Evolutionary conservation across 306 rosid genomes (phyloP), one percentile per base, ranked within the genome.

Genomic region (Prunus armeniaca): DNA sequence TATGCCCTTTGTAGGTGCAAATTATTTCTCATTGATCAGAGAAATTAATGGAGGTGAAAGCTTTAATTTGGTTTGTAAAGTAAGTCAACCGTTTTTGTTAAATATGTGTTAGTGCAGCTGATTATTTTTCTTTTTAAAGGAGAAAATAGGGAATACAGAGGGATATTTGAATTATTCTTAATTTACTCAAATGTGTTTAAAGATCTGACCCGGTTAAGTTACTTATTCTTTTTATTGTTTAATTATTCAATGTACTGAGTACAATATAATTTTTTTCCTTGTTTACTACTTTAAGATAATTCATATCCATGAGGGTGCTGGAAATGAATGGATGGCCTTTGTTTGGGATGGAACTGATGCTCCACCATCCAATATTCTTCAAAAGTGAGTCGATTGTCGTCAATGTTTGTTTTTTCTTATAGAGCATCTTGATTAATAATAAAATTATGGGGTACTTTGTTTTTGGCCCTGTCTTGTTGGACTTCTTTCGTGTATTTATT

Each of bases 271-370:
- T 51, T 15, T 32, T 49, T 66, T 65, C 58, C 61, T 66, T 83
- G 69, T 68, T 67, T 78, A 73, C 19, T 73, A 34, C 32, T 47
- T 73, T 32, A 71, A 94, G 98, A 68, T 92, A 81, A 72, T 92
- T 71, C 82, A 89, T 80, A 76, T 74, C 75, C 66, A 72, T 63
- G 88, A 88, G 72, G 79, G 28, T 78, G 72, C 76, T 34, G 58
- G 80, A 46, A 81, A 76, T 71, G 76, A 77, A 45, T 83, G 89
- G 89, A 77, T 82, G 49, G 76, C 80, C 45, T 87, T 76, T 78
- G 85, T 82, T 50, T 95, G 98, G 98, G 98, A 95, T 78, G 96
- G 98, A 47, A 90, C 92, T 30, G 95, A 95, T 80, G 61, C 88
- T 51, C 84, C 82, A 9, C 89, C 96, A 17, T 79, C 66, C 27